A percentile compares a stretch with the other conserved stretches of the same genome.
These are phyloP conservation scores for Wickerhamomyces kurtzmanii DNA, from an alignment of 805 yeast genomes.

Conservation along the genomic window DNA sequence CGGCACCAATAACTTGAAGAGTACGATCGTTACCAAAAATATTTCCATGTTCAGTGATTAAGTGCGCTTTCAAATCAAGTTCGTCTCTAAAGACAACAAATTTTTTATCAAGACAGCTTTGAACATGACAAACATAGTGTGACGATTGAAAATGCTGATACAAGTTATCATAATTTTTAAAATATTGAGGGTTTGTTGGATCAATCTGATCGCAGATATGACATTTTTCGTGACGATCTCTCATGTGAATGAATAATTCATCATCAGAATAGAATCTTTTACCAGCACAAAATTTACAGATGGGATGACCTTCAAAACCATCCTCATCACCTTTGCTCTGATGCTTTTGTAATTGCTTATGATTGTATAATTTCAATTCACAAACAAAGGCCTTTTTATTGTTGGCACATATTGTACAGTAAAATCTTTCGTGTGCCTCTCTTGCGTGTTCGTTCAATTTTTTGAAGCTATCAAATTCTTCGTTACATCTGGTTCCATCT, in stretches of 20 bases:
- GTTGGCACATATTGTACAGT: constrained; percentile 72
- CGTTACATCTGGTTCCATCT: constrained; percentile 19
- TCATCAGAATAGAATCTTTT: constrained; percentile 80
- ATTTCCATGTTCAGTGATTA: constrained; percentile 72
- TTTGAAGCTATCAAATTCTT: constrained; percentile 38
- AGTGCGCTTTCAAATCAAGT: constrained; percentile 79
- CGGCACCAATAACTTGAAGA: constrained; percentile 9
- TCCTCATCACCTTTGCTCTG: constrained; percentile 61
- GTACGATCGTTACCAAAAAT: constrained; percentile 31
- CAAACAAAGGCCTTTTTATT: constrained; percentile 68
- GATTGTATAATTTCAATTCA: constrained; percentile 57
- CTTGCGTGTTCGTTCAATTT: constrained; percentile 57
- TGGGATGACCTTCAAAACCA: constrained; percentile 86
- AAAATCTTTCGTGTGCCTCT: constrained; percentile 47
- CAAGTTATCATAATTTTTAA: constrained; percentile 64
- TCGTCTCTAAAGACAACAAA: constrained; percentile 89
- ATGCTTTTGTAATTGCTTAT: constrained; percentile 58
- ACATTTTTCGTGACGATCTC: constrained; percentile 82
- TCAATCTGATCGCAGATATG: constrained; percentile 74
- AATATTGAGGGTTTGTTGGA: constrained; percentile 60
- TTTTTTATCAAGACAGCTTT: constrained; percentile 73
- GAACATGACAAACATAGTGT: constrained; percentile 75
- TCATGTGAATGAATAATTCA: constrained; percentile 72
- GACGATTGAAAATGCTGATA: constrained; percentile 62
- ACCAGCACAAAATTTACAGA: constrained; percentile 71